These are phyloP conservation scores for Arabidopsis lyrata DNA, from an alignment of 441 rosid genomes.

Conservation along the genomic window DNA sequence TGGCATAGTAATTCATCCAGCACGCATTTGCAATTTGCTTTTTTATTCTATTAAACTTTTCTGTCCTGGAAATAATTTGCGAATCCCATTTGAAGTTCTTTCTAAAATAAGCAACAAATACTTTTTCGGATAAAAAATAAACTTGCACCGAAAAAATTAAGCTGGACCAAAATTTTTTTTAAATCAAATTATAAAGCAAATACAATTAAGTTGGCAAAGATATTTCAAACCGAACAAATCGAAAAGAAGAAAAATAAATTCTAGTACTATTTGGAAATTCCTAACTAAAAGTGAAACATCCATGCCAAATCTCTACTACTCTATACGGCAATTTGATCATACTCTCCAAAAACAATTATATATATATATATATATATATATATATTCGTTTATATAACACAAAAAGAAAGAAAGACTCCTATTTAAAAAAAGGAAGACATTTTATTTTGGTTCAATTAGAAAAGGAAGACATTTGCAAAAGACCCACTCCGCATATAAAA, in stretches of 20 bases:
- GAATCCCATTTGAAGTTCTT: neutral
- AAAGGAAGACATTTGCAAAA: slow-evolving; percentile 29
- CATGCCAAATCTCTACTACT: neutral
- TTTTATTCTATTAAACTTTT: no score
- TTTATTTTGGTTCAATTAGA: no score
- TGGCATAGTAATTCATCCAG: neutral
- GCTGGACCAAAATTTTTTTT: no score
- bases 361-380: no score
- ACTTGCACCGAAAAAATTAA: neutral
- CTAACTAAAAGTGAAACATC: neutral
- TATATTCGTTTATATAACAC: no score
- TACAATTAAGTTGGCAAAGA: neutral
- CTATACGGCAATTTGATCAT: neutral
- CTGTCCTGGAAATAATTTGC: no score
- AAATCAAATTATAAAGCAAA: neutral
- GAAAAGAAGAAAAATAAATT: no score
- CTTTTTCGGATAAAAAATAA: neutral
- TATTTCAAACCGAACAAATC: neutral
- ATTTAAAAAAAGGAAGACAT: neutral
- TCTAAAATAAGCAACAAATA: neutral
- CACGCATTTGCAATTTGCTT: no score
- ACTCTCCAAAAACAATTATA: neutral
- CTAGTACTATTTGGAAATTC: neutral
- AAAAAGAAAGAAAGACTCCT: neutral
- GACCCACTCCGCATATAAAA: slow-evolving; percentile 28